phyloP scores from a whole-genome alignment of 2,329 filamentous ascomycete species.

The Nannizzia gypsea region DNA sequence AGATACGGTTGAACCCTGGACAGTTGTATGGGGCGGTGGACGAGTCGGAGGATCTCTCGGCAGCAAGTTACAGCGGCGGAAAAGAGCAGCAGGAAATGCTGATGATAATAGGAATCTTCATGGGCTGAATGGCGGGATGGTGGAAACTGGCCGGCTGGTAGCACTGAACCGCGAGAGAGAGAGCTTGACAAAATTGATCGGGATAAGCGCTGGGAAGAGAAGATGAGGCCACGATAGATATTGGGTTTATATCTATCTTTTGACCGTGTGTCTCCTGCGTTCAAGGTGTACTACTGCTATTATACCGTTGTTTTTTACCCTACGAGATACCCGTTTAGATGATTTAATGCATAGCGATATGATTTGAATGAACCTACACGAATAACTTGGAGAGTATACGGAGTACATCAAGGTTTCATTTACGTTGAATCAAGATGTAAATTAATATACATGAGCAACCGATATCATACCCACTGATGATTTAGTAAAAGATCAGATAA shows the following conservation, averaged over 20 bases:
- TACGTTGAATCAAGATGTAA: not conserved
- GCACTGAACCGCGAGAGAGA: constrained; percentile 57
- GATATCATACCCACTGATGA: not conserved
- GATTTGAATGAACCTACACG: not conserved
- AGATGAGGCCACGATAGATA: not conserved
- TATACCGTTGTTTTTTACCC: not conserved
- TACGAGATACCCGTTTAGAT: not conserved
- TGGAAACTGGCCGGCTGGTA: constrained; percentile 52
- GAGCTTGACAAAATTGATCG: constrained; percentile 53
- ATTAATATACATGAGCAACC: constrained; percentile 3
- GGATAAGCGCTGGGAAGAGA: constrained; percentile 10
- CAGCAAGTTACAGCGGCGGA: constrained; percentile 24
- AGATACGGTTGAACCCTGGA: constrained; percentile 52
- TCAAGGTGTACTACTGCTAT: not conserved
- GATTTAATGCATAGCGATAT: not conserved
- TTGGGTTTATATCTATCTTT: not conserved
- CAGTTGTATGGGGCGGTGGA: constrained; percentile 57
- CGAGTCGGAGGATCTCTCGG: constrained; percentile 6
- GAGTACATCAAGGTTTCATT: not conserved
- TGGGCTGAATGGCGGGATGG: constrained; percentile 27
- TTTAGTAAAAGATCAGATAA: not conserved
- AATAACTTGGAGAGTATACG: not conserved
- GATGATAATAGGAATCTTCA: not conserved
- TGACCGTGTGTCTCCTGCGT: not conserved
- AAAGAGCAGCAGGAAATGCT: constrained; percentile 26